phyloP scores from a whole-genome alignment of 2,329 filamentous ascomycete genomes.

The Escovopsis sp. region DNA sequence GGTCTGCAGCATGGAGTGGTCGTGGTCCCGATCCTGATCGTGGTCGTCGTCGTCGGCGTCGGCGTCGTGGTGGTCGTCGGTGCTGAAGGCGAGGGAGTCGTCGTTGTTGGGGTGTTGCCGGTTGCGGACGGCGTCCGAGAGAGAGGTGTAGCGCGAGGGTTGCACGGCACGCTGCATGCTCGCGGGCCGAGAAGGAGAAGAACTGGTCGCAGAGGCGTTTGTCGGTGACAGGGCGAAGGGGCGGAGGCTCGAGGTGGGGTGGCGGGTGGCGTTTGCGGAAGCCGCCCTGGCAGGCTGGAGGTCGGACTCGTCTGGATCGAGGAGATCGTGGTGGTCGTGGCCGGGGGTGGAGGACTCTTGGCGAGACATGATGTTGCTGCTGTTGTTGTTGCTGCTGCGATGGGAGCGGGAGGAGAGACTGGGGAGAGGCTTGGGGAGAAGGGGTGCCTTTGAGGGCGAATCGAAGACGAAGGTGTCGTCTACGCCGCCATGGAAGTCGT shows the following conservation, averaged over 20 bases:
- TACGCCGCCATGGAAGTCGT: conserved; percentile 23
- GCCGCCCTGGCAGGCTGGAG: conserved; percentile 7
- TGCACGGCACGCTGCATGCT: too few relatives aligned
- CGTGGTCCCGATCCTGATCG: conserved; percentile 13
- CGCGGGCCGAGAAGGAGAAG: too few relatives aligned
- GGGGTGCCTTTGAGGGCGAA: conserved; percentile 22
- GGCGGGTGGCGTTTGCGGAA: conserved; percentile 17
- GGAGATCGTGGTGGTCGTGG: background rate
- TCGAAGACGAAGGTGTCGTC: conserved; percentile 50
- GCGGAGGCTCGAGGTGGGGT: conserved; percentile 37
- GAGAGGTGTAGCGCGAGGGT: too few relatives aligned
- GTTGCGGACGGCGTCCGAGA: too few relatives aligned
- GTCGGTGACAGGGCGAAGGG: conserved; percentile 42
- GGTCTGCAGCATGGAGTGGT: conserved; percentile 17
- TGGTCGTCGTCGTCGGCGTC: conserved; percentile 14
- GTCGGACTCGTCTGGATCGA: background rate
- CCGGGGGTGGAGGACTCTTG: conserved; percentile 4
- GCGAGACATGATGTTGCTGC: too few relatives aligned
- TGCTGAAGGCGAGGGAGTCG: conserved; percentile 6
- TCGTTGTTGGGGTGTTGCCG: too few relatives aligned
- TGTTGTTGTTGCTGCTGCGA: too few relatives aligned
- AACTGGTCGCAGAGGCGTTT: conserved; percentile 37
- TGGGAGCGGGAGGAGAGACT: too few relatives aligned
- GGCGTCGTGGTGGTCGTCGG: conserved; percentile 13
- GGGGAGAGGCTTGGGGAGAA: too few relatives aligned